Evolutionary conservation across 176 grass and related monocot species (phyloP).

Genomic region (Calamus simplicifolius): DNA sequence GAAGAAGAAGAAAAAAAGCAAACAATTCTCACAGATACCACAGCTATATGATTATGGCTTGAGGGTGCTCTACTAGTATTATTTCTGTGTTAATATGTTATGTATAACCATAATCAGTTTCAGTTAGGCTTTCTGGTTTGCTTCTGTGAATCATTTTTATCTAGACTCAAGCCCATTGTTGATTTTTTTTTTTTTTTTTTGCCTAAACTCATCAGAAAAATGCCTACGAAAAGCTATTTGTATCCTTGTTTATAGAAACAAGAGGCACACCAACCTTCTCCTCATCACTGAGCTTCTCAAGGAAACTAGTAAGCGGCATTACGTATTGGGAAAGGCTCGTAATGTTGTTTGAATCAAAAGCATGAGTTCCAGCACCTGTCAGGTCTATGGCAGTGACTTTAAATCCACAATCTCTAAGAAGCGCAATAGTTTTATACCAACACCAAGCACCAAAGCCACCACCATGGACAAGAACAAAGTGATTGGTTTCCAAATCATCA

Average conservation of each 20-base stretch:
- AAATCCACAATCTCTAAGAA: slow-evolving; percentile 81
- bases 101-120: not conserved
- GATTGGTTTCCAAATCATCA: slow-evolving; percentile 68
- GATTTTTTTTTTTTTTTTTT: no score
- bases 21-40: no score
- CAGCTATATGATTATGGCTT: no score
- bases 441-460: slow-evolving; percentile 99
- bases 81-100: no score
- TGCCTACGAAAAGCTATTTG: no score
- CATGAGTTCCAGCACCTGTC: slow-evolving; percentile 78
- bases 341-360: slow-evolving; percentile 66
- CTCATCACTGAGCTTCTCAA: slow-evolving; percentile 44
- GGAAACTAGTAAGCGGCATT: slow-evolving; percentile 68
- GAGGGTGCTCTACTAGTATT: no score
- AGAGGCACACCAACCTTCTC: slow-evolving; percentile 56
- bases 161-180: no score
- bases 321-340: slow-evolving; percentile 68
- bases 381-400: slow-evolving; percentile 91
- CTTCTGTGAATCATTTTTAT: no score
- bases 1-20: no score
- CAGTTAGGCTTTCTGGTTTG: no score
- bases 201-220: no score
- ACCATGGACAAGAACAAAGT: slow-evolving; percentile 89
- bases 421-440: slow-evolving; percentile 92
- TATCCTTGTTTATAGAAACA: not conserved